Evolutionary conservation across 306 rosid genomes (phyloP).

Genomic region (Cucumis cinereus): DNA sequence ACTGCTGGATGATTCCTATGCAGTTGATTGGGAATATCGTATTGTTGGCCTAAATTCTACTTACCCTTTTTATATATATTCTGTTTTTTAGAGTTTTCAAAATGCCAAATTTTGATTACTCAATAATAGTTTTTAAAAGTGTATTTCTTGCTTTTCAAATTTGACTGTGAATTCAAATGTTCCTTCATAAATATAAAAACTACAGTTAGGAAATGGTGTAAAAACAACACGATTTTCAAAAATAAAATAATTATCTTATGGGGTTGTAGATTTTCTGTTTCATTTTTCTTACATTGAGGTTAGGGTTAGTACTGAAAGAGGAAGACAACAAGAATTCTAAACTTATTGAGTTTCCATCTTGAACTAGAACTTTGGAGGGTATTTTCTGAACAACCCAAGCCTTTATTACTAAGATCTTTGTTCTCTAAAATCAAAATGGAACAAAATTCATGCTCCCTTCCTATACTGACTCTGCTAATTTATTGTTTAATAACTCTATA

Average conservation of each 20-base stretch:
- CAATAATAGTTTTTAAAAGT: no score
- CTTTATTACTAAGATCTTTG: neutral
- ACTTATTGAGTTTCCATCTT: neutral
- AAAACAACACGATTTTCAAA: no score
- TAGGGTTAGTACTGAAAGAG: neutral
- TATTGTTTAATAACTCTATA: neutral
- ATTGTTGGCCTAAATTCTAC: neutral
- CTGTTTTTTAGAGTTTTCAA: no score
- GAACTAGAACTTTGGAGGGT: neutral
- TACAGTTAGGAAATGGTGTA: no score
- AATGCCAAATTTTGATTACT: no score
- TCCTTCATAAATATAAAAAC: no score
- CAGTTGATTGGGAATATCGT: neutral
- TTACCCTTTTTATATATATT: no score
- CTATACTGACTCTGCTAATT: neutral
- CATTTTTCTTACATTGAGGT: no score
- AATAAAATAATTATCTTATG: no score
- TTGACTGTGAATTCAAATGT: no score
- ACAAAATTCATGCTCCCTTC: neutral
- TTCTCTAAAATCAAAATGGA: neutral
- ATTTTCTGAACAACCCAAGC: neutral
- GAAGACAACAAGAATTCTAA: neutral
- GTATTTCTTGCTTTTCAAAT: no score
- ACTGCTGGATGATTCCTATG: neutral
- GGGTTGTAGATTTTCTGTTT: no score